These are phyloP conservation scores for Chlorella sp. DNA, from an alignment of 139 green algal genomes.

Conservation along the genomic window DNA sequence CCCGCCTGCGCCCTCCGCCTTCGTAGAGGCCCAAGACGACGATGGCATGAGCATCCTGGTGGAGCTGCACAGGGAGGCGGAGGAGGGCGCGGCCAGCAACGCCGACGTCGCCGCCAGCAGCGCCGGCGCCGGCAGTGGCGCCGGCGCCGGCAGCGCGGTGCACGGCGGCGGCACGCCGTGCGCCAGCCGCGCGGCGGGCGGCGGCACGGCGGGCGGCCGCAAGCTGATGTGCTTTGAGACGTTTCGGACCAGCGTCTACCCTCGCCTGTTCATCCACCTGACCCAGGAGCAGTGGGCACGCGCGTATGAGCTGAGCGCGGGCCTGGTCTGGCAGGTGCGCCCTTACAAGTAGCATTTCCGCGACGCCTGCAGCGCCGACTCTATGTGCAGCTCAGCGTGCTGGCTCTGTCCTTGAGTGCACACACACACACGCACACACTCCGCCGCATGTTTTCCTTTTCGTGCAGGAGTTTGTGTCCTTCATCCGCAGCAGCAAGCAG, in stretches of 20 bases:
- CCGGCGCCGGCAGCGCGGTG: neutral
- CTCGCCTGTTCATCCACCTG: slow-evolving; percentile 1
- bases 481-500: slow-evolving; percentile 76
- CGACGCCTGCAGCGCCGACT: too few relatives aligned
- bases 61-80: neutral
- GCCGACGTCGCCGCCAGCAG: neutral
- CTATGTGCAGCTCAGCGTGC: too few relatives aligned
- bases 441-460: too few relatives aligned
- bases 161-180: too few relatives aligned
- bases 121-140: neutral
- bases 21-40: slow-evolving; percentile 18
- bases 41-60: slow-evolving; percentile 22
- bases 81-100: neutral
- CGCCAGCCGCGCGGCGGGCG: too few relatives aligned
- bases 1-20: neutral
- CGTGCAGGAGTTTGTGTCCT: slow-evolving; percentile 55
- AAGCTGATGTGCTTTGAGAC: too few relatives aligned
- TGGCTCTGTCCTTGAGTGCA: too few relatives aligned
- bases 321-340: slow-evolving; percentile 17
- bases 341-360: neutral
- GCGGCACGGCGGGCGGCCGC: too few relatives aligned
- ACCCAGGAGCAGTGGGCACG: neutral
- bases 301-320: slow-evolving; percentile 8
- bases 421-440: too few relatives aligned
- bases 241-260: slow-evolving; percentile 7